A percentile compares a stretch with the other conserved stretches of the same genome.
Evolutionary conservation across 345 rosid genomes (phyloP).

Genomic region (Aethionema arabicum): DNA sequence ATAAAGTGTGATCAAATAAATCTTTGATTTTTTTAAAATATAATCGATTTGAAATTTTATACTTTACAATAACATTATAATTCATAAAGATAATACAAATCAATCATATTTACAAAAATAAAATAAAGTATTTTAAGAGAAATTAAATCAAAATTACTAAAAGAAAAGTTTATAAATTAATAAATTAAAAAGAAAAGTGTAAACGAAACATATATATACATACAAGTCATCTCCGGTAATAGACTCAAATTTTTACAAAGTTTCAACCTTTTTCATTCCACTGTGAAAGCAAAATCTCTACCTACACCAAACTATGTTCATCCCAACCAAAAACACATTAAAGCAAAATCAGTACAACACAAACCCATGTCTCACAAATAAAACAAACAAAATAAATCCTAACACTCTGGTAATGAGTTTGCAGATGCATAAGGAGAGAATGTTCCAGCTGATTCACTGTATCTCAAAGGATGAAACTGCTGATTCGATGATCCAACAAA

Average conservation of each 20-base stretch:
- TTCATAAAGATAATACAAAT: too few relatives aligned
- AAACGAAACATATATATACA: too few relatives aligned
- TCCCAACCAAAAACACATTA: conserved; percentile 34
- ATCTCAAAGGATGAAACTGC: conserved; percentile 53
- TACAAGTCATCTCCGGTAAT: too few relatives aligned
- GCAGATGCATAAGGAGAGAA: conserved; percentile 91
- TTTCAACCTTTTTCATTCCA: conserved; percentile 11
- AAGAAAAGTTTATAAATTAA: too few relatives aligned
- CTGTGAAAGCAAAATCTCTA: conserved; percentile 12
- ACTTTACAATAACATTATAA: too few relatives aligned
- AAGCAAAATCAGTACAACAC: conserved; percentile 20
- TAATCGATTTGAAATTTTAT: too few relatives aligned
- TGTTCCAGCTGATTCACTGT: conserved; percentile 80
- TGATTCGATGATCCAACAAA: conserved; percentile 52
- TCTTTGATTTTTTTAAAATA: too few relatives aligned
- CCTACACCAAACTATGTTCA: conserved; percentile 33
- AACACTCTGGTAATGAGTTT: conserved; percentile 68
- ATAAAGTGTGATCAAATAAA: too few relatives aligned
- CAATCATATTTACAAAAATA: too few relatives aligned
- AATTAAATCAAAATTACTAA: too few relatives aligned
- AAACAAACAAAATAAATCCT: conserved; percentile 17
- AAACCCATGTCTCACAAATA: conserved; percentile 1
- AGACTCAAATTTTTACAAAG: conserved; percentile 21
- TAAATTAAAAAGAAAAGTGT: too few relatives aligned
- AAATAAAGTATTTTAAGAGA: too few relatives aligned